Evolutionary conservation across 495 filamentous ascomycete species (phyloP).

Genomic region (Stereocaulon alpinum): DNA sequence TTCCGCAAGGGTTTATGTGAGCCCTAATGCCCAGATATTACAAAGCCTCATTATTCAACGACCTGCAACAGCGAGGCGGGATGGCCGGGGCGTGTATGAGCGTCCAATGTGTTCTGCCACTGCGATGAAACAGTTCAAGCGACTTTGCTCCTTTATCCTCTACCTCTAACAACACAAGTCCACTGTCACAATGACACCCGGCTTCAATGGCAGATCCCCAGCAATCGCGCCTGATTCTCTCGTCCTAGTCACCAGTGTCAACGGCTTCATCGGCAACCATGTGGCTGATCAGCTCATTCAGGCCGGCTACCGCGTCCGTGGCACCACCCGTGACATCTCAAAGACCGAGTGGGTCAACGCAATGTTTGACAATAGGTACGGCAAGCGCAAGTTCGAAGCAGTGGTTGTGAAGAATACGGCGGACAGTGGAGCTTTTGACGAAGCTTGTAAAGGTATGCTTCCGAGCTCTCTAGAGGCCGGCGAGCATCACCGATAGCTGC

Average conservation of each 20-base stretch:
- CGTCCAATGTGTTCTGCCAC: too few relatives aligned
- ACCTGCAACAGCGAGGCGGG: too few relatives aligned
- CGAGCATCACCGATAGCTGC: background rate
- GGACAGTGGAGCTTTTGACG: conserved; percentile 30
- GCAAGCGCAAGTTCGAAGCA: conserved; percentile 29
- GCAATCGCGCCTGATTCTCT: conserved; percentile 9
- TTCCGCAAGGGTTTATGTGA: too few relatives aligned
- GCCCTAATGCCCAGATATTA: too few relatives aligned
- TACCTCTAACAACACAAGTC: background rate
- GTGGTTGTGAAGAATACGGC: conserved; percentile 32
- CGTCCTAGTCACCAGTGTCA: conserved; percentile 46
- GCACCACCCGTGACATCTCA: conserved; percentile 35
- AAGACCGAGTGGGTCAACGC: conserved; percentile 36
- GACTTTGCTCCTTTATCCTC: too few relatives aligned
- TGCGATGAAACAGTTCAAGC: too few relatives aligned
- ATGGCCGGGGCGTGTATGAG: too few relatives aligned
- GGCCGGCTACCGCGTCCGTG: conserved; percentile 41
- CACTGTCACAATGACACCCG: conserved; percentile 5
- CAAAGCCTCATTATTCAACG: too few relatives aligned
- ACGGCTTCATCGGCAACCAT: conserved; percentile 46
- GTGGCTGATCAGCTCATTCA: conserved; percentile 38
- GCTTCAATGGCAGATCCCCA: conserved; percentile 1
- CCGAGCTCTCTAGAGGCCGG: background rate
- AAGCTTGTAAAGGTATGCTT: conserved; percentile 30
- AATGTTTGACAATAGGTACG: conserved; percentile 33